Conservation (phyloP, 306 rosid genomes). For the Casuarina glauca region DNA sequence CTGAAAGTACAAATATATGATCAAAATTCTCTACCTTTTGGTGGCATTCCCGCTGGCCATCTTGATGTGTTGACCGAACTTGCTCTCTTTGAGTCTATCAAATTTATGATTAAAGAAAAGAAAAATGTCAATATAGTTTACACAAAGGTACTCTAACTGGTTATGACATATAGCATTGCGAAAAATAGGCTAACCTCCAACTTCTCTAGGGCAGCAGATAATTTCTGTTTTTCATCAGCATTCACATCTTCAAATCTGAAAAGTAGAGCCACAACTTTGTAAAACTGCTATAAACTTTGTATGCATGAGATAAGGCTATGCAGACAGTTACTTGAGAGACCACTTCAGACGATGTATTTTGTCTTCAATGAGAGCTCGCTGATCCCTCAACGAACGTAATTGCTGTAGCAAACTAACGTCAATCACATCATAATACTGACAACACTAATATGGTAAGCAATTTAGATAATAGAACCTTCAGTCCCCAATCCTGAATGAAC, state of each 20-base stretch:
- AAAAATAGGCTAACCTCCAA: conserved; percentile 63
- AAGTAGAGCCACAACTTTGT: conserved; percentile 9
- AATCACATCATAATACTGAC: conserved; percentile 14
- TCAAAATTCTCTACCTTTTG: conserved; percentile 52
- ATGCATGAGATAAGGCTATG: conserved; percentile 10
- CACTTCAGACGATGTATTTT: conserved; percentile 78
- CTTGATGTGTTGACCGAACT: conserved; percentile 71
- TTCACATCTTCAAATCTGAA: conserved; percentile 66
- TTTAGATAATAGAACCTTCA: background rate
- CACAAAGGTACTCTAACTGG: background rate
- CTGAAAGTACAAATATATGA: conserved; percentile 2
- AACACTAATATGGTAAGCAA: background rate
- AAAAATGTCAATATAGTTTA: background rate
- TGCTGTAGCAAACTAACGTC: conserved; percentile 47
- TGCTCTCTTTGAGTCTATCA: conserved; percentile 58
- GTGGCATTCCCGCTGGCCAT: conserved; percentile 71
- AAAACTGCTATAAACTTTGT: conserved; percentile 3
- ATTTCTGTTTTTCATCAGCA: conserved; percentile 40
- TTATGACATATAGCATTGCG: conserved; percentile 3
- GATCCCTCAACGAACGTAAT: conserved; percentile 72
- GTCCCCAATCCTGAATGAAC: background rate
- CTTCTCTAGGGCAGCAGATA: conserved; percentile 45
- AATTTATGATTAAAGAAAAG: conserved; percentile 16
- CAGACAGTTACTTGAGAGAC: conserved; percentile 71
- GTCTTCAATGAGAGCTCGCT: conserved; percentile 84